phyloP scores from a whole-genome alignment of 495 filamentous ascomycete species.

The Aspergillus conjunctus region DNA sequence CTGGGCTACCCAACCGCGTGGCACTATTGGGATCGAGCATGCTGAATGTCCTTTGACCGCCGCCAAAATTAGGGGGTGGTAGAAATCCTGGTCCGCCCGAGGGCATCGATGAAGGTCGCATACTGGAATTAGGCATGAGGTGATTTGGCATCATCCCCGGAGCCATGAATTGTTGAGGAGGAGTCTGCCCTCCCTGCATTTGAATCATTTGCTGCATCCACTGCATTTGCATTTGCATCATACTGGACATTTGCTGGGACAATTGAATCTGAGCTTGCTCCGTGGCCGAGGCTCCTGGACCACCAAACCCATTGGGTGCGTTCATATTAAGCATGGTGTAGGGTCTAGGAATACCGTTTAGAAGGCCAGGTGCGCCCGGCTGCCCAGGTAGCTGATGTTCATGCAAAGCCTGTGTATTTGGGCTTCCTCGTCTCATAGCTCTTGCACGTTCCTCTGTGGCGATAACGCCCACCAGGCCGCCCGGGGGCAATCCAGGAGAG shows the following conservation, averaged over 20 bases:
- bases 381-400: slow-evolving; percentile 39
- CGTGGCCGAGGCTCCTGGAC: slow-evolving; percentile 47
- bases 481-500: slow-evolving; percentile 51
- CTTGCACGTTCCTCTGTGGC: slow-evolving; percentile 77
- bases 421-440: slow-evolving; percentile 77
- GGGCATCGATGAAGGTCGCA: slow-evolving; percentile 51
- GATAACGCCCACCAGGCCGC: slow-evolving; percentile 90
- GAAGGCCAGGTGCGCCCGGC: slow-evolving; percentile 33
- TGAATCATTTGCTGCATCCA: slow-evolving; percentile 78
- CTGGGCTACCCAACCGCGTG: slow-evolving; percentile 50
- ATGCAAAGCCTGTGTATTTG: slow-evolving; percentile 59
- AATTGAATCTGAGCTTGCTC: slow-evolving; percentile 83
- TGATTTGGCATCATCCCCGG: slow-evolving; percentile 18
- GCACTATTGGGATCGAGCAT: slow-evolving; percentile 75
- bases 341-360: slow-evolving; percentile 43
- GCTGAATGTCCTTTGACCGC: slow-evolving; percentile 67
- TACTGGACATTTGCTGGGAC: slow-evolving; percentile 82
- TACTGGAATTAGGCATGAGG: slow-evolving; percentile 22
- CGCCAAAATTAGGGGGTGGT: slow-evolving; percentile 25
- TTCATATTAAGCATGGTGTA: slow-evolving; percentile 53
- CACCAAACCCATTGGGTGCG: slow-evolving; percentile 36
- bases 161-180: slow-evolving; percentile 24
- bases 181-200: slow-evolving; percentile 54
- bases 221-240: slow-evolving; percentile 95
- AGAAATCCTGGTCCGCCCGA: slow-evolving; percentile 27